Evolutionary conservation across 2,329 filamentous ascomycete species (phyloP).

Genomic region (Hirsutella thompsonii): DNA sequence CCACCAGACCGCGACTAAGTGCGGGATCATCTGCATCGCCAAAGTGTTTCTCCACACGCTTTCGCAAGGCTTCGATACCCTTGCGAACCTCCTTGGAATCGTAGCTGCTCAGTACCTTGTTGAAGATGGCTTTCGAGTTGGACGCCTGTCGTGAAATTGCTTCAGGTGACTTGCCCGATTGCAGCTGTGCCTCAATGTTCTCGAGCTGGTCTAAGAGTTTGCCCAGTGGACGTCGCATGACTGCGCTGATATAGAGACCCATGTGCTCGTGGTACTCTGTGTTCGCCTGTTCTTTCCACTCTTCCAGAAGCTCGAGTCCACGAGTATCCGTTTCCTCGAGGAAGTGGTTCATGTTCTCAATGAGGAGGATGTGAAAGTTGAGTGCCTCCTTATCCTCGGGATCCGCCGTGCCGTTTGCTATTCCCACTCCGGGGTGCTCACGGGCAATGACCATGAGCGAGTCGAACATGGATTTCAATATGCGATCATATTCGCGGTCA

Average conservation of each 20-base stretch:
- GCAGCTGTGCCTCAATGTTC: constrained; percentile 64
- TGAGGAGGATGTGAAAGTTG: constrained; percentile 93
- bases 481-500: constrained; percentile 75
- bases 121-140: constrained; percentile 71
- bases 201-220: constrained; percentile 88
- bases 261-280: constrained; percentile 79
- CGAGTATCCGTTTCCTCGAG: constrained; percentile 76
- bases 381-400: constrained; percentile 90
- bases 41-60: constrained; percentile 95
- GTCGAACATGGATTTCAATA: constrained; percentile 95
- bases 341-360: constrained; percentile 99
- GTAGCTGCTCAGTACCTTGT: constrained; percentile 70
- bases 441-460: constrained; percentile 86
- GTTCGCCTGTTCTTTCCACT: constrained; percentile 69
- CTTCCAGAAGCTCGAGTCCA: constrained; percentile 61
- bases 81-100: constrained; percentile 78
- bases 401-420: constrained; percentile 32
- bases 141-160: constrained; percentile 68
- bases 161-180: constrained; percentile 43
- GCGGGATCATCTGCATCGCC: constrained; percentile 70
- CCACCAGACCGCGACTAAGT: constrained; percentile 45
- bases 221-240: constrained; percentile 79
- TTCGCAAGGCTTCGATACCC: constrained; percentile 79
- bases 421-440: constrained; percentile 43
- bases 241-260: constrained; percentile 72